These are phyloP conservation scores for Ramaria rubella DNA, from an alignment of 768 basidiomycete genomes.

Conservation along the genomic window DNA sequence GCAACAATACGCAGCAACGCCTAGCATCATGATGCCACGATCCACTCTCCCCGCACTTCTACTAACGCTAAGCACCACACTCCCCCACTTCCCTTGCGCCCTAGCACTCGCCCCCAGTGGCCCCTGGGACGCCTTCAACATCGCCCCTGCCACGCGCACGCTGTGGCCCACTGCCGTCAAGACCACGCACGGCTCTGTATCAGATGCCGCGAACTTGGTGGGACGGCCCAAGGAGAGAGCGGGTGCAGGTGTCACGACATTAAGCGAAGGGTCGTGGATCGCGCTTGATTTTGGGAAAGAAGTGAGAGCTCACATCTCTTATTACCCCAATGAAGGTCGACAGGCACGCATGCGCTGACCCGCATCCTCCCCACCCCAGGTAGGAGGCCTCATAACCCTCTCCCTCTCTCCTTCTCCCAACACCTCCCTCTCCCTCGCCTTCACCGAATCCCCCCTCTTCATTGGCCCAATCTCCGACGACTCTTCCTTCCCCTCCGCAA, in stretches of 20 bases:
- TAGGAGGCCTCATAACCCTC: constrained; percentile 48
- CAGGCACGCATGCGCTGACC: too few species aligned
- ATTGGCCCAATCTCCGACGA: constrained; percentile 52
- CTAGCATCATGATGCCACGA: too few species aligned
- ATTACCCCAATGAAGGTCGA: too few species aligned
- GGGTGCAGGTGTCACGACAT: constrained; percentile 30
- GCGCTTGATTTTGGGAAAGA: constrained; percentile 52
- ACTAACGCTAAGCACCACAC: too few species aligned
- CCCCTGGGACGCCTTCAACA: constrained; percentile 49
- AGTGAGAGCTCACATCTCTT: constrained; percentile 24
- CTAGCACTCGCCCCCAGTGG: constrained; percentile 37
- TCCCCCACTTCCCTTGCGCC: too few species aligned
- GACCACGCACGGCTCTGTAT: constrained; percentile 30
- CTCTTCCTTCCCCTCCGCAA: constrained; percentile 27
- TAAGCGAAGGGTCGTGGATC: constrained; percentile 39
- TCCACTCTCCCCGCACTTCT: too few species aligned
- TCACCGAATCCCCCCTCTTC: constrained; percentile 52
- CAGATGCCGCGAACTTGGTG: constrained; percentile 29
- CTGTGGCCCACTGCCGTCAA: constrained; percentile 40
- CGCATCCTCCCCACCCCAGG: constrained; percentile 25
- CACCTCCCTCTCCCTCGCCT: constrained; percentile 43
- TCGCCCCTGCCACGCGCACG: constrained; percentile 40
- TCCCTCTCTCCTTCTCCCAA: constrained; percentile 30
- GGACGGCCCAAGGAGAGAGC: constrained; percentile 12
- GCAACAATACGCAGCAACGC: too few species aligned